Evolutionary conservation across 441 rosid genomes (phyloP), one percentile per base, ranked within the genome.

Genomic region (Theobroma grandiflorum): DNA sequence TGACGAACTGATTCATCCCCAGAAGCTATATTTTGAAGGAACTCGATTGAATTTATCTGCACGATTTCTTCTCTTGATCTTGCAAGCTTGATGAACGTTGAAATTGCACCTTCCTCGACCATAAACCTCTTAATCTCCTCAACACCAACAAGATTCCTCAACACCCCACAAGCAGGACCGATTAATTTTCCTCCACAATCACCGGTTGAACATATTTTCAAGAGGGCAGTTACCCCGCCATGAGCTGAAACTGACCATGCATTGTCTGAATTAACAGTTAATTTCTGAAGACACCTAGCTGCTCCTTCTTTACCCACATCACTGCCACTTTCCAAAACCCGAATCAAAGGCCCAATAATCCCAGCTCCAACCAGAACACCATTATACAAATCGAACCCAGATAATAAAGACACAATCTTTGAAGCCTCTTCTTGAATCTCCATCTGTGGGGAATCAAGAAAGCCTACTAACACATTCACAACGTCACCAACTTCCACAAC

Each of bases 241-340:
- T 96, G 96, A 84, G 99, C 96, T 6, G 95, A 96, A 59, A 96
- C 93, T 0, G 99, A 92, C 99, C 98, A 96, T 18, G 96, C 98
- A 74, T 96, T 95, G 78, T 96, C 98, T 0, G 97, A 89, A 82
- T 96, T 92, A 85, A 84, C 83, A 0, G 99, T 96, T 82, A 94
- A 83, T 62, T 83, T 92, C 83, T 72, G 86, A 88, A 96, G 84
- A 81, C 98, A 87, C 78, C 83, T 86, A 0, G 90, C 90, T 1
- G 98, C 87, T 22, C 80, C 86, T 77, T 87, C 90, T 82, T 87
- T 91, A 26, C 92, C 94, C 43, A 62, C 81, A 65, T 78, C 90
- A 76, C 73, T 81, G 0, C 94, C 94, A 75, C 78, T 80, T 86
- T 95, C 97, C 74, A 96, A 78, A 82, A 91, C 94, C 80, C 97